Evolutionary conservation across 2,329 filamentous ascomycete genomes (phyloP), one percentile per base, ranked within the genome.

Genomic region (Xylaria arbuscula): DNA sequence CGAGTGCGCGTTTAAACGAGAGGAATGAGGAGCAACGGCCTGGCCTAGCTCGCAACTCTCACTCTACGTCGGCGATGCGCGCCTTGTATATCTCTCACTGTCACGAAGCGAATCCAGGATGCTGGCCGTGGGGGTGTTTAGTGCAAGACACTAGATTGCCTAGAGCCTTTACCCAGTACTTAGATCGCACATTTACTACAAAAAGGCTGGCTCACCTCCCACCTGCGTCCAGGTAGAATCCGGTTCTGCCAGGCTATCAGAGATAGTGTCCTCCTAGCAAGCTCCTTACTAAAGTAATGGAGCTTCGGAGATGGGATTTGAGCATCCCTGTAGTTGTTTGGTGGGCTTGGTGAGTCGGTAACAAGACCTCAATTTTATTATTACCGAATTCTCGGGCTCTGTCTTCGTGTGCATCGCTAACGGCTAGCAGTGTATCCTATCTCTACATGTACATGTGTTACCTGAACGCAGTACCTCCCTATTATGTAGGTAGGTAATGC

Each of bases 1-100:
- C 38, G 50, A 10, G 19, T 38, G 38, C 28, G 48, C 38, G 32
- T 47, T n/a, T 15, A 15, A 40, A 59, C 57, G 48, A 55, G 17
- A 28, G 54, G 47, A 56, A 62, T 38, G 19, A 42, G 50, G 36
- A 40, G 54, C n/a, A 64, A 50, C 22, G 32, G 24, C 32, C 24
- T 28, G 13, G 19, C 17, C 34, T 24, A 58, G 22, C 42, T 57
- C n/a, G 11, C 34, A 58, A 22, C 38, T 15, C 50, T 38, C 34
- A 28, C 28, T 45, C 10, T 24, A 64, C 45, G 50, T 45, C 28
- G 53, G 64, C 61, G 57, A 64, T 17, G 55, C 57, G 51, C 22
- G 51, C 59, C 55, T 64, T 58, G 62, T 68, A 62, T 68, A 68
- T 8, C 55, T 36, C 60, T 36, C 57, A 11, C n/a, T 13, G 54